Evolutionary conservation across 108 stramenopile genomes (phyloP).

Genomic region (Skeletonema tropicum): DNA sequence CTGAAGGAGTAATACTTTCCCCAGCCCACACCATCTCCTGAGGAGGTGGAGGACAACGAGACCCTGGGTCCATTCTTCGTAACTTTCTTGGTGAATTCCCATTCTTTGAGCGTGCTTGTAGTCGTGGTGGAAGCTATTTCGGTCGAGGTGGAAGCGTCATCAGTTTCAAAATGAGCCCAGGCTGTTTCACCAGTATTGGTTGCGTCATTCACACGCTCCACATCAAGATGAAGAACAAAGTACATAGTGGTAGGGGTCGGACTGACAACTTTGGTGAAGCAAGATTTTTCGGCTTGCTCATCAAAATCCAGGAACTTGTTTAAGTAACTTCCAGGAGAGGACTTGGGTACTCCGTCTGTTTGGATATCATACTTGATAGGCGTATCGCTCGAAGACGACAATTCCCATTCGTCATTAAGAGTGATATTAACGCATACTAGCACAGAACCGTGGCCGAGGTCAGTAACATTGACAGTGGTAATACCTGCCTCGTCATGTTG

Average conservation of each 20-base stretch:
- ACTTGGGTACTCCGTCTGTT: background rate
- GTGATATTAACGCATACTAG: background rate
- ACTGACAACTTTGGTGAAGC: no score
- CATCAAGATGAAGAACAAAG: background rate
- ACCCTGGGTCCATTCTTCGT: background rate
- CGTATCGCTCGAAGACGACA: background rate
- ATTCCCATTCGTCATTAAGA: background rate
- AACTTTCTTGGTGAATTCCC: background rate
- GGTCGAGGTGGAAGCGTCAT: no score
- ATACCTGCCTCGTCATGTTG: background rate
- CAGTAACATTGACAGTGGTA: background rate
- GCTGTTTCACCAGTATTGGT: background rate
- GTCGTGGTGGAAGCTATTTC: no score
- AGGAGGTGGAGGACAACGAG: no score
- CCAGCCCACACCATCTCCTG: background rate
- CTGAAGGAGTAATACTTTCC: background rate
- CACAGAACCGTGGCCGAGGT: background rate
- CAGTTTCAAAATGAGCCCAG: background rate
- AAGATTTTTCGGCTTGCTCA: no score
- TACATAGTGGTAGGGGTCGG: background rate
- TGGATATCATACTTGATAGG: background rate
- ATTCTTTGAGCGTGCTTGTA: no score
- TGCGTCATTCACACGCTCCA: background rate
- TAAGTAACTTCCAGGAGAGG: background rate
- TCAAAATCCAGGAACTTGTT: background rate